phyloP scores from a whole-genome alignment of 1,284 basidiomycete genomes.

The Psilocybe mexicana region DNA sequence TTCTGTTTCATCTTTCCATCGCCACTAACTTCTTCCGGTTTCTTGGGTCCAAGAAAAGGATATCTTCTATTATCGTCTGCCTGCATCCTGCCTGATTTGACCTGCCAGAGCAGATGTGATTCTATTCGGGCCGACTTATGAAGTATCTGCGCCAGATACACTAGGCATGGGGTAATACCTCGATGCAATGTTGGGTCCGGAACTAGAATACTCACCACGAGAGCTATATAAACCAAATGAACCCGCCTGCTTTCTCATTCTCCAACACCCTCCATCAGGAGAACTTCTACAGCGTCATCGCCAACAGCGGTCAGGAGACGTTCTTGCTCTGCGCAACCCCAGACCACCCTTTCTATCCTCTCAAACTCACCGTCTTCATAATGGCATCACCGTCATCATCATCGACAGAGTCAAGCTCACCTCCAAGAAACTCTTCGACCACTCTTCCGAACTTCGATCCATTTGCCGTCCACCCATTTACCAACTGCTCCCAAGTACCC shows the following conservation, averaged over 20 bases:
- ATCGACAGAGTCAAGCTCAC: conserved; percentile 2
- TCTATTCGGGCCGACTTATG: conserved; percentile 16
- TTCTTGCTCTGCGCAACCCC: background rate
- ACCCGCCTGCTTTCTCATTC: background rate
- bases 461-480: conserved; percentile 31
- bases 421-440: conserved; percentile 12
- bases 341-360: background rate
- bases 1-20: conserved; percentile 13
- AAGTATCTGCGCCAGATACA: conserved; percentile 4
- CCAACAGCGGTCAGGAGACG: background rate
- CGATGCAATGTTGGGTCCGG: background rate
- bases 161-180: conserved; percentile 12
- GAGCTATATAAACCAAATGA: conserved; percentile 16
- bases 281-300: background rate
- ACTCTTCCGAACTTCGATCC: conserved; percentile 27
- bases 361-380: background rate
- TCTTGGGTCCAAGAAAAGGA: conserved; percentile 6
- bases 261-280: background rate
- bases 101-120: background rate
- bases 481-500: conserved; percentile 25
- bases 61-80: conserved; percentile 3
- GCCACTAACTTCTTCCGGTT: conserved; percentile 8
- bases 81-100: conserved; percentile 15
- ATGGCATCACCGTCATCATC: conserved; percentile 3
- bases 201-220: conserved; percentile 2